A percentile compares a stretch with the other conserved stretches of the same genome.
Conservation (phyloP, 495 filamentous ascomycete species). For the Apiosordaria backusii region DNA sequence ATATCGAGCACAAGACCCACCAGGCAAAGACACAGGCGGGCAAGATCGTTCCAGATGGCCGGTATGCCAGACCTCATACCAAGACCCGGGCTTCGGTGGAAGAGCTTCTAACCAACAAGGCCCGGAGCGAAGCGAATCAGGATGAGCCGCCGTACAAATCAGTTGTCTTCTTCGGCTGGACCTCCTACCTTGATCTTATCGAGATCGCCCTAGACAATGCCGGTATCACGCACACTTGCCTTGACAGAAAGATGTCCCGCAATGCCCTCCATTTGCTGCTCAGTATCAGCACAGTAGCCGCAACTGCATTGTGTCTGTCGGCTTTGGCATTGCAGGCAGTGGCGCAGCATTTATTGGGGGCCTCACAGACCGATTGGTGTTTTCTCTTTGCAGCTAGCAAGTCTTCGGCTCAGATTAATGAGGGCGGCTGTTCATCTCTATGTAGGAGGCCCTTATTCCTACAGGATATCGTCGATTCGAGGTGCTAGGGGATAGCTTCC, state of each 20-base stretch:
- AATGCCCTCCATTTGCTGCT: no score
- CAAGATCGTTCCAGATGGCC: conserved; percentile 57
- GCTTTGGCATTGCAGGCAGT: no score
- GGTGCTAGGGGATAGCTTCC: no score
- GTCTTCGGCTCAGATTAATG: no score
- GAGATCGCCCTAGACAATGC: conserved; percentile 72
- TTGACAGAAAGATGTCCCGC: conserved; percentile 85
- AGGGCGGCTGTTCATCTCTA: no score
- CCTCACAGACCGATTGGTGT: no score
- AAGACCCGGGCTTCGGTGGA: conserved; percentile 79
- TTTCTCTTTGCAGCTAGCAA: no score
- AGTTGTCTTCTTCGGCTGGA: conserved; percentile 93
- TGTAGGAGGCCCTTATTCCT: no score
- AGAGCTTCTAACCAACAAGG: conserved; percentile 57
- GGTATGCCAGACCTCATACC: conserved; percentile 81
- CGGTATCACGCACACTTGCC: conserved; percentile 65
- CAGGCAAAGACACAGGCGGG: conserved; percentile 42
- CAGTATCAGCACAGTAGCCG: no score
- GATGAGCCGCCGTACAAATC: conserved; percentile 72
- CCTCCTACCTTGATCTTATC: conserved; percentile 88
- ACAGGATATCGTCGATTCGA: no score
- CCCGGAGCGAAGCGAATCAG: conserved; percentile 55
- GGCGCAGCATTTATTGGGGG: no score
- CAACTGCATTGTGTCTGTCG: no score
- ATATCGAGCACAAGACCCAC: conserved; percentile 54